phyloP scores from a whole-genome alignment of 768 basidiomycete species.

The Sarcodon aspratus region DNA sequence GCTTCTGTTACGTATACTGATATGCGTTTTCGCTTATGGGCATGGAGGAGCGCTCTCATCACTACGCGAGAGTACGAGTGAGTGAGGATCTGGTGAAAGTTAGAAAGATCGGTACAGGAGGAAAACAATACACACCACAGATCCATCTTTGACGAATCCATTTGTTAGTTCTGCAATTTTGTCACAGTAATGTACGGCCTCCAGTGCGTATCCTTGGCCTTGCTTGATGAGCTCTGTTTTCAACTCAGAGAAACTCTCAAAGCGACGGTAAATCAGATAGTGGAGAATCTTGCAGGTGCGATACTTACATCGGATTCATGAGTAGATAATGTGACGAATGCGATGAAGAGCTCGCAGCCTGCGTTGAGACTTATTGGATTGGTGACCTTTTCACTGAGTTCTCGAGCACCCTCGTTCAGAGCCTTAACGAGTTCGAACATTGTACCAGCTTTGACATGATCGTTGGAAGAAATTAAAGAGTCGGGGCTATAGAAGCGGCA shows the following conservation, averaged over 20 bases:
- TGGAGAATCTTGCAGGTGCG: conserved; percentile 4
- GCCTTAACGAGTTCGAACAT: conserved; percentile 89
- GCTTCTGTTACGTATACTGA: conserved; percentile 98
- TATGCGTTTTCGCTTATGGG: conserved; percentile 86
- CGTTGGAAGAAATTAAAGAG: conserved; percentile 4
- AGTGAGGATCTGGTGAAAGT: conserved; percentile 67
- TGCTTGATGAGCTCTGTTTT: conserved; percentile 77
- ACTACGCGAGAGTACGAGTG: conserved; percentile 97
- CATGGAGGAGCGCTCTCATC: conserved; percentile 81
- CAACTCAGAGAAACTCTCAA: conserved; percentile 71
- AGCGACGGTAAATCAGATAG: conserved; percentile 3
- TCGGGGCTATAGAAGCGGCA: conserved; percentile 2
- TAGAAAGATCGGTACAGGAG: conserved; percentile 9
- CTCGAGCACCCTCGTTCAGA: conserved; percentile 62
- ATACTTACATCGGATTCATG: conserved; percentile 67
- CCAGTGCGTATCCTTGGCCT: conserved; percentile 63
- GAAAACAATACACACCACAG: conserved; percentile 41
- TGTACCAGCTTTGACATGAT: conserved; percentile 52
- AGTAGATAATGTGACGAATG: conserved; percentile 77
- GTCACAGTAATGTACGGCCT: conserved; percentile 76
- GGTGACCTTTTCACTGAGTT: conserved; percentile 46
- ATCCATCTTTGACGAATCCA: conserved; percentile 91
- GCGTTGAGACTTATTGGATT: conserved; percentile 80
- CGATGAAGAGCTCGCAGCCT: conserved; percentile 86
- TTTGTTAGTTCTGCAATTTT: conserved; percentile 86